phyloP scores from a whole-genome alignment of 2,329 filamentous ascomycete genomes.

The Fusarium virguliforme region DNA sequence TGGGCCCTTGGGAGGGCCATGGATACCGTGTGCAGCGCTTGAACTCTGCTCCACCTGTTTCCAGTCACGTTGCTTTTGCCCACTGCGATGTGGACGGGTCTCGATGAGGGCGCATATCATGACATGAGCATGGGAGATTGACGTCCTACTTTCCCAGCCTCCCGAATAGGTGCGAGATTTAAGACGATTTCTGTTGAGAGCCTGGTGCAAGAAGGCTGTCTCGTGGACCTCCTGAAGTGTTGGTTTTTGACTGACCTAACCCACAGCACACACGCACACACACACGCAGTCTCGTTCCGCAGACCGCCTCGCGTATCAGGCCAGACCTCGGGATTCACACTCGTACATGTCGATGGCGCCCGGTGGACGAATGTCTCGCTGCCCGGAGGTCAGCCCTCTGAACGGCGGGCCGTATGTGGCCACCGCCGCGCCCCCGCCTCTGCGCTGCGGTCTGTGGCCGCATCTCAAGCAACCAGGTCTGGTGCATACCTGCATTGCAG shows the following conservation, averaged over 20 bases:
- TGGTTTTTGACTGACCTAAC: conserved; percentile 34
- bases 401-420: conserved; percentile 36
- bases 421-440: conserved; percentile 27
- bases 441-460: conserved; percentile 38
- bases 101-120: conserved; percentile 12
- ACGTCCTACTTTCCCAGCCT: conserved; percentile 2
- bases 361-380: conserved; percentile 29
- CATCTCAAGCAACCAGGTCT: conserved; percentile 48
- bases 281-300: conserved; percentile 11
- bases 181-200: conserved; percentile 1
- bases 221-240: conserved; percentile 19
- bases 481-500: conserved; percentile 40
- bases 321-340: conserved; percentile 20
- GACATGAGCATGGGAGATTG: background rate
- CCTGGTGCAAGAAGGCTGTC: conserved; percentile 7
- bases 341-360: conserved; percentile 35
- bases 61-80: conserved; percentile 18
- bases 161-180: conserved; percentile 4
- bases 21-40: conserved; percentile 7
- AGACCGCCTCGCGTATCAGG: conserved; percentile 31
- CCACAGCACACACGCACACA: conserved; percentile 9
- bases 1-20: conserved; percentile 27
- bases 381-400: conserved; percentile 25
- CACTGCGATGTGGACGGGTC: conserved; percentile 4
- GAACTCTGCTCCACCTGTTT: conserved; percentile 16